Percentiles rank a stretch among this genome's conserved stretches.
Conservation (phyloP, 257 asterid genomes). For the Sherardia arvensis region DNA sequence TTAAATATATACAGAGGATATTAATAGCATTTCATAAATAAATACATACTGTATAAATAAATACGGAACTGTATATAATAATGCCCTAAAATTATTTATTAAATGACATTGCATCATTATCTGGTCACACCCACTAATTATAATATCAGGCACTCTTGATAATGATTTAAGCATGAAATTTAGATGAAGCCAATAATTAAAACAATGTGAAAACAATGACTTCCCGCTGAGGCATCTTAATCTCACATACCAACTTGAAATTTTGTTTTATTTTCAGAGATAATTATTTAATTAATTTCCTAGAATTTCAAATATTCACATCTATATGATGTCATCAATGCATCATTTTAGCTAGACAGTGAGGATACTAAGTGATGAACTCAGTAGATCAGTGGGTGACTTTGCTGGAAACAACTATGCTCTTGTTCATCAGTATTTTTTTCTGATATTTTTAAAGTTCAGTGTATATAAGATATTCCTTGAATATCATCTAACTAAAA, state of each 20-base stretch:
- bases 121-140: neutral
- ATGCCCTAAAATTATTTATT: too few species aligned
- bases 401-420: slow-evolving; percentile 2
- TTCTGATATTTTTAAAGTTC: too few species aligned
- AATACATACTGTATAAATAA: too few species aligned
- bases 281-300: neutral
- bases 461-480: too few species aligned
- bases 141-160: neutral
- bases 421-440: neutral
- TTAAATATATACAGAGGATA: too few species aligned
- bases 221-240: neutral
- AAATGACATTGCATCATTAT: neutral
- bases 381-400: neutral
- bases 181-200: neutral
- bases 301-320: neutral
- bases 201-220: neutral
- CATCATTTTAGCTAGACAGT: neutral
- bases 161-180: neutral
- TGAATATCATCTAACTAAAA: too few species aligned
- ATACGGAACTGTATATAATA: too few species aligned
- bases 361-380: slow-evolving; percentile 4
- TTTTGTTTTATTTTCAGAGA: neutral
- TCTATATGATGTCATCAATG: neutral
- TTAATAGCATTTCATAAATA: too few species aligned
- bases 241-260: neutral